Conservation (phyloP, 2,329 filamentous ascomycete genomes). For the Talaromyces sp. region DNA sequence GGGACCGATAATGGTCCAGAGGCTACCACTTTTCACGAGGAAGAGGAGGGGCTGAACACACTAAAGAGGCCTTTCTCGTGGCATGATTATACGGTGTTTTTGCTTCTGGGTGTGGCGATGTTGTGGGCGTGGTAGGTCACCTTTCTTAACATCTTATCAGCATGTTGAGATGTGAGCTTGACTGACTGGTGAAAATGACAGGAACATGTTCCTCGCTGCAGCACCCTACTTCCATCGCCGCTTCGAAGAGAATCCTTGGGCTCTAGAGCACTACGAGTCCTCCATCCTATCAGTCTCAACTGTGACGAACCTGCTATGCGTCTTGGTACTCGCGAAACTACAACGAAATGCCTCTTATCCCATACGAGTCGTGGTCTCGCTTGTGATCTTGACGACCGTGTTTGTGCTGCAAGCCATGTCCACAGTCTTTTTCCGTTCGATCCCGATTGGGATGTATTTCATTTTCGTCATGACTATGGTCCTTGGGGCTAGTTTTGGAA, state of each 20-base stretch:
- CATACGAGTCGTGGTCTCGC: constrained; percentile 72
- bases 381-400: constrained; percentile 70
- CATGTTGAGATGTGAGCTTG: not conserved
- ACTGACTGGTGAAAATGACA: constrained; percentile 32
- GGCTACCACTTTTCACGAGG: not conserved
- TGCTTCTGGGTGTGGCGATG: constrained; percentile 85
- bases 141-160: not conserved
- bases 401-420: constrained; percentile 78
- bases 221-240: constrained; percentile 87
- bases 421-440: constrained; percentile 63
- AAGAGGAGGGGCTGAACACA: not conserved
- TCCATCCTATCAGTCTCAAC: constrained; percentile 84
- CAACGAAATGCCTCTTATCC: constrained; percentile 84
- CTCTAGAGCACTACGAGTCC: constrained; percentile 80
- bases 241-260: constrained; percentile 67
- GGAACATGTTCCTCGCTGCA: constrained; percentile 98
- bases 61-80: constrained; percentile 62
- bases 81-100: constrained; percentile 80
- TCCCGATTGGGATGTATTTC: constrained; percentile 66
- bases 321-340: constrained; percentile 72
- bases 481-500: constrained; percentile 70
- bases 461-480: constrained; percentile 79
- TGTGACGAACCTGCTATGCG: constrained; percentile 71
- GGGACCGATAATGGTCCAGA: constrained; percentile 15
- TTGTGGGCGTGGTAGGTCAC: constrained; percentile 83